phyloP scores from a whole-genome alignment of 371 early-diverging fungal genomes.

The Blakeslea trispora region DNA sequence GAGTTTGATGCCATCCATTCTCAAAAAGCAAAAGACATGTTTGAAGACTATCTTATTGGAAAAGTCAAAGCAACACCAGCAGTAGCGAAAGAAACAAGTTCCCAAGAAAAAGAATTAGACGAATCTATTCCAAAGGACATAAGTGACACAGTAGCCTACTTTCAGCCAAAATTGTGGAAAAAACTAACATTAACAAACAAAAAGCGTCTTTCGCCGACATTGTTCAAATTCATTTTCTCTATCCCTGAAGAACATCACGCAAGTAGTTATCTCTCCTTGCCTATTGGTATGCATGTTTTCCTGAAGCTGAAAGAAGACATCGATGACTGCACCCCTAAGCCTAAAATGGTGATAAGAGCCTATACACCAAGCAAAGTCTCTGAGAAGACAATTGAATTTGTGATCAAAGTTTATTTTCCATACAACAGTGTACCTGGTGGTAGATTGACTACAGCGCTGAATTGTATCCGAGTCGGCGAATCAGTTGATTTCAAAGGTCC shows the following conservation, averaged over 20 bases:
- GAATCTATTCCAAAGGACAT: slow-evolving; percentile 9
- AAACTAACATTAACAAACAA: slow-evolving; percentile 37
- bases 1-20: slow-evolving; percentile 90
- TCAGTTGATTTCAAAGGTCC: slow-evolving; percentile 89
- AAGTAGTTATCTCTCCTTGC: slow-evolving; percentile 35
- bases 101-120: neutral
- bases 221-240: slow-evolving; percentile 46
- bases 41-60: slow-evolving; percentile 40
- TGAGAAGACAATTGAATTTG: slow-evolving; percentile 68
- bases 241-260: slow-evolving; percentile 29
- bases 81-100: slow-evolving; percentile 24
- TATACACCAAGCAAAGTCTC: slow-evolving; percentile 56
- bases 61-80: slow-evolving; percentile 1
- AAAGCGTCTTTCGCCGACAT: slow-evolving; percentile 37
- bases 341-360: slow-evolving; percentile 53
- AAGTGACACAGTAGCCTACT: slow-evolving; percentile 15
- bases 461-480: slow-evolving; percentile 67
- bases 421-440: slow-evolving; percentile 52
- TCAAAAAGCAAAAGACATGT: slow-evolving; percentile 58
- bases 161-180: slow-evolving; percentile 47
- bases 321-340: slow-evolving; percentile 21
- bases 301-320: slow-evolving; percentile 24
- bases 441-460: slow-evolving; percentile 53
- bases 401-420: slow-evolving; percentile 76
- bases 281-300: slow-evolving; percentile 53